Base-by-base conservation (phyloP, 495 filamentous ascomycete species). In the Mycothermus thermophilus region DNA sequence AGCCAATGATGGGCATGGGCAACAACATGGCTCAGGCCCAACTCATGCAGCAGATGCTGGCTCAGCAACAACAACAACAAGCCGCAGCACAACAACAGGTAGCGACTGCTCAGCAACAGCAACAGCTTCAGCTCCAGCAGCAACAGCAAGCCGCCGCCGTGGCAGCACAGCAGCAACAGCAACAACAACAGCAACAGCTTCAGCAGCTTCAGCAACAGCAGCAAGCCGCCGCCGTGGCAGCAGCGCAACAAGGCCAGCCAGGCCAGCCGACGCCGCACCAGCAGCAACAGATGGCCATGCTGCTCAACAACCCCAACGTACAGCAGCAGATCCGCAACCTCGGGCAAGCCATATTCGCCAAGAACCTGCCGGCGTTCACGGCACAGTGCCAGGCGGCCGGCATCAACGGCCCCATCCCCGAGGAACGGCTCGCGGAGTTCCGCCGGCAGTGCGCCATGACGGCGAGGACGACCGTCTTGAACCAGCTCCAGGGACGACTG, bases 331-430 rank as follows among this genome's bases (percentile, higher is more conserved):
- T 51, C 6, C 32, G 38, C 13, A 44, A 47, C 30, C 60, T 55
- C 19, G 53, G 61, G 24, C 57, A 60, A 27, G 42, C 59, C 10
- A 52, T 63, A 34, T 64, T 72, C 16, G 40, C 55, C 6, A 65
- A 69, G 32, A 45, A 66, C n/a, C 59, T 75, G 42, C 55, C 62
- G 5, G 50, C 54, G 4, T 54, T 69, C 24, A 41, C 50, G 16
- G 46, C 44, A 10, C 61, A 62, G 19, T 72, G 28, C 29, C 52
- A 51, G 14, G 50, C 16, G 8, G 17, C 50, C 4, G 44, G 30
- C 32, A 48, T 35, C 39, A 57, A 38, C 32, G n/a, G n/a, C n/a
- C n/a, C n/a, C n/a, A 56, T 59, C 25, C 59, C 47, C 39, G 55
- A 31, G 20, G 57, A 62, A 5, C 35, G 42, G 28, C 17, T 55